Base-by-base conservation (phyloP, 495 filamentous ascomycete genomes). In the Aspergillus saccharolyticus region DNA sequence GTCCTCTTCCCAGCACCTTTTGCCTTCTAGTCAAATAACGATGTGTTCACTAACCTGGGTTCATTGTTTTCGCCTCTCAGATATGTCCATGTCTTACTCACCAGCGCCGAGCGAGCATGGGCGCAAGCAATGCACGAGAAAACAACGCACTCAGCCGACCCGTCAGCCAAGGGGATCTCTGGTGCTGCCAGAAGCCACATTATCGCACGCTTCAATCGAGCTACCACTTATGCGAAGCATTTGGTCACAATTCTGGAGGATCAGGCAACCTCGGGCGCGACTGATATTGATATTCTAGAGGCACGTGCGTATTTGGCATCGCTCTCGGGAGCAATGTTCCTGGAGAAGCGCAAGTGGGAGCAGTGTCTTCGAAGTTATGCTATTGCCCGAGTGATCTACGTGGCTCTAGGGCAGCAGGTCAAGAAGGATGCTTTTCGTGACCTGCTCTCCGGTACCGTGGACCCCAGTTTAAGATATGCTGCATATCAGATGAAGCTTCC, bases 71-170 rank as follows among this genome's bases (percentile, higher is more conserved):
- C 53, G 21, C 15, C 44, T 56, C 52, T 24, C 56, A 96, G 92
- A 65, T 93, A 86, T 68, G 83, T 88, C 42, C 79, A 90, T 57
- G 80, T 96, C 44, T 78, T 92, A 44, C 80, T 99, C 53, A 83
- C 96, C 61, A 87, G 85, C 30, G 83, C 91, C 56, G 95, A 99
- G 74, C 83, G 95, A 61, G 90, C 95, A 52, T 97, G 95, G 91
- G 95, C 95, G 1, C 86, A 96, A 67, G 95, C 92, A 52, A 94
- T 96, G 91, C 80, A 88, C 61, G 90, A 97, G 81, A 96, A 96
- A 70, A 83, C 91, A 6, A 72, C 83, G 20, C 89, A 96, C 68
- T 82, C 89, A 43, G 84, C 89, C 62, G 90, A 93, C 60, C 74
- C 77, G 44, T 75, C 80, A 9, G 79, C 81, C 33, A 86, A 90